Evolutionary conservation across 2,329 filamentous ascomycete genomes (phyloP), one percentile per base, ranked within the genome.

Genomic region (Immersiporthe knoxdaviesiana): DNA sequence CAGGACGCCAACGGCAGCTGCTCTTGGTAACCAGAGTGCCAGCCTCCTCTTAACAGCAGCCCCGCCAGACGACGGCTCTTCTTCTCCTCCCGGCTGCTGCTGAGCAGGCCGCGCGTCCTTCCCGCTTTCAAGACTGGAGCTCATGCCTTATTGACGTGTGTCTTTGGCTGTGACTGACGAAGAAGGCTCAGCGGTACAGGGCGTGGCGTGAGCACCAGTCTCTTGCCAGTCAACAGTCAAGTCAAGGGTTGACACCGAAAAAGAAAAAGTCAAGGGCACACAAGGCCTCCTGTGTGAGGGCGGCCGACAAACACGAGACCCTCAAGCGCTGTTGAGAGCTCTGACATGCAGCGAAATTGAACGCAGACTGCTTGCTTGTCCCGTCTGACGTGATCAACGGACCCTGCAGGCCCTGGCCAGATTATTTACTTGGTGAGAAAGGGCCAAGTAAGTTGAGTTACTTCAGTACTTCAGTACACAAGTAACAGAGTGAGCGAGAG

Each of bases 11-110:
- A 60, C 52, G 0, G 67, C 62, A 8, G 54, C 67, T 44, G 50
- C 30, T 30, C 60, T 65, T 27, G 69, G 69, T 58, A 56, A 14
- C 67, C 47, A 63, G 21, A 50, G 6, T 12, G 67, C 67, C 61
- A 47, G 27, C 30, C 39, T 32, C 12, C 35, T 62, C 59, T 44
- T 37, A 14, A 18, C 11, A 24, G 35, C 35, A 35, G 4, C 12
- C 7, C n/a, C 30, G 24, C 8, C n/a, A 35, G 35, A 32, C 32
- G 58, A 32, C 58, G n/a, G n/a, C n/a, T n/a, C n/a, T n/a, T 35
- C 35, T 35, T 35, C 58, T 18, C 37, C 39, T 24, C 24, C 59
- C n/a, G 39, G 35, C 4, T 35, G 35, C 4, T 35, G 35, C 21
- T 44, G 59, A 62, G 3, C 58, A 39, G 58, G 58, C 32, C 35